Conservation (phyloP, 2,329 filamentous ascomycete species). For the Aspergillus floridensis region DNA sequence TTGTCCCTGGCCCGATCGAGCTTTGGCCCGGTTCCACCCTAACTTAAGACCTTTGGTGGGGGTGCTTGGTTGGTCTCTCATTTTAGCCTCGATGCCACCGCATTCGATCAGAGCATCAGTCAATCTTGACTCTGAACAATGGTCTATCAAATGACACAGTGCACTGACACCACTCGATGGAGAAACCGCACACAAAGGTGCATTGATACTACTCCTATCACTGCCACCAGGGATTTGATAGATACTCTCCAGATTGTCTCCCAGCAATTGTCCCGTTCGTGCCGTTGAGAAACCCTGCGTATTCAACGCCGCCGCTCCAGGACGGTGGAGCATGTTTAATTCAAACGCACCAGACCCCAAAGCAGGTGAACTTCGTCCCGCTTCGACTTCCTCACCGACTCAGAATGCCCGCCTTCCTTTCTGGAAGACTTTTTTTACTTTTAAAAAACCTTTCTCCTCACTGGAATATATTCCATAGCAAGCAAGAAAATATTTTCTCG, state of each 20-base stretch:
- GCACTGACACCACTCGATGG: slow-evolving; percentile 6
- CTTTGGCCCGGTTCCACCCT: not conserved
- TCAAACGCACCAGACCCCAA: slow-evolving; percentile 34
- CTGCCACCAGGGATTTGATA: not conserved
- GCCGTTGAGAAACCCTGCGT: slow-evolving; percentile 8
- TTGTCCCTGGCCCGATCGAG: not conserved
- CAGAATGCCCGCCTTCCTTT: not conserved
- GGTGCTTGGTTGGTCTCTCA: not conserved
- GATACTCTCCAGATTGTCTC: not conserved
- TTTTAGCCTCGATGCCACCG: not conserved
- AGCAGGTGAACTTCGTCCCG: slow-evolving; percentile 15
- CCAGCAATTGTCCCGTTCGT: not conserved
- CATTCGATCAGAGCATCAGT: not conserved
- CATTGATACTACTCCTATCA: not conserved
- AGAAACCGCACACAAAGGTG: not conserved
- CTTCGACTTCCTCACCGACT: slow-evolving; percentile 11
- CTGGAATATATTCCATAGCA: not conserved
- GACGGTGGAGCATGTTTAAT: slow-evolving; percentile 28
- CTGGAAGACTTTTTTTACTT: not conserved
- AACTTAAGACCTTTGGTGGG: not conserved
- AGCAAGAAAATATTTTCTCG: not conserved
- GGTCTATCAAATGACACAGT: slow-evolving; percentile 1
- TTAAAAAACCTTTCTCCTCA: not conserved
- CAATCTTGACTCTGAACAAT: not conserved
- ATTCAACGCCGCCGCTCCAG: slow-evolving; percentile 28